Conservation (phyloP, 306 rosid species). For the Inga leiocalycina region DNA sequence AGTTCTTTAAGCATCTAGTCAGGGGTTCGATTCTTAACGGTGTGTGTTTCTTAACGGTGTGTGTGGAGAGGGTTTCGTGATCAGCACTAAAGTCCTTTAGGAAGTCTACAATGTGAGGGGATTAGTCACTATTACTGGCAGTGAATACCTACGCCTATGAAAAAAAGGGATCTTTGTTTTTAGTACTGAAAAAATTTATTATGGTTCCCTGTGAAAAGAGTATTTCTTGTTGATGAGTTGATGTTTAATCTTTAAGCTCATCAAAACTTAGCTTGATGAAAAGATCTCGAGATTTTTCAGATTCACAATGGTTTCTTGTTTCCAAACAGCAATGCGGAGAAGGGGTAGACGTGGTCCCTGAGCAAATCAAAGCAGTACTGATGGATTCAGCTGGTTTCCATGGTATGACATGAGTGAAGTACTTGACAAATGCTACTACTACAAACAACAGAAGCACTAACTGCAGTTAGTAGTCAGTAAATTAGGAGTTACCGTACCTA, state of each 20-base stretch:
- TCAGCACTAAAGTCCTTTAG: too few relatives aligned
- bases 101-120: too few relatives aligned
- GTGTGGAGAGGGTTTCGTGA: too few relatives aligned
- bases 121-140: too few relatives aligned
- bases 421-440: conserved; percentile 12
- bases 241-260: neutral
- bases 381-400: conserved; percentile 64
- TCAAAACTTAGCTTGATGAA: neutral
- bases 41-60: too few relatives aligned
- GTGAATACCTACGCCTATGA: too few relatives aligned
- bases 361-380: conserved; percentile 74
- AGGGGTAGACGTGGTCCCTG: conserved; percentile 61
- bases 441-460: conserved; percentile 24
- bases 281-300: neutral
- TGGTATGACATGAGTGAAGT: conserved; percentile 49
- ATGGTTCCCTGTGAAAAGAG: neutral
- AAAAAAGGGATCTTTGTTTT: neutral
- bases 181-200: neutral
- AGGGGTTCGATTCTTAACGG: too few relatives aligned
- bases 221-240: neutral
- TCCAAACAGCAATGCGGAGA: conserved; percentile 71
- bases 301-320: conserved; percentile 26
- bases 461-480: neutral
- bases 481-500: conserved; percentile 1
- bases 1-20: too few relatives aligned